Conservation (phyloP, 148 eudicot genomes). For the Chenopodium quinoa region DNA sequence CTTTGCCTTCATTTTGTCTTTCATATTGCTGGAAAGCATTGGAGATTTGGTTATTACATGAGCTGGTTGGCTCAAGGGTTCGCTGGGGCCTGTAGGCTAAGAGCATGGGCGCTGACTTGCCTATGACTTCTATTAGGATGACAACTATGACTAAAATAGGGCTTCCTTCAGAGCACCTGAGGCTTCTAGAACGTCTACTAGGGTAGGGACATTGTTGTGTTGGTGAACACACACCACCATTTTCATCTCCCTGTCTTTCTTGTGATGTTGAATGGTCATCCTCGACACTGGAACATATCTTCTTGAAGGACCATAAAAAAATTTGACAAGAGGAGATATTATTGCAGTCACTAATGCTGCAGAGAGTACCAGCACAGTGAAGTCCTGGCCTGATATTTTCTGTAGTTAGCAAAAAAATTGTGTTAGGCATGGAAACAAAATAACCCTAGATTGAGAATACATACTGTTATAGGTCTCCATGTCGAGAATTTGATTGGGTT, state of each 20-base stretch:
- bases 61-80: conserved; percentile 21
- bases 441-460: background rate
- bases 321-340: conserved; percentile 45
- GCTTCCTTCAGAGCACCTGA: conserved; percentile 39
- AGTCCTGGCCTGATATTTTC: conserved; percentile 46
- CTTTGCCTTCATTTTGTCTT: conserved; percentile 29
- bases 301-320: conserved; percentile 44
- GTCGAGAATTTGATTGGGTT: background rate
- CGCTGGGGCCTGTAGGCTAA: conserved; percentile 42
- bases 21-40: conserved; percentile 56
- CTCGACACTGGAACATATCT: conserved; percentile 30
- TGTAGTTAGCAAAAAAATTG: conserved; percentile 20
- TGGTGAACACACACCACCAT: conserved; percentile 55
- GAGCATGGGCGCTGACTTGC: conserved; percentile 53
- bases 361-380: conserved; percentile 44
- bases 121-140: conserved; percentile 54
- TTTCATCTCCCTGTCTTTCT: conserved; percentile 49
- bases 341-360: conserved; percentile 40
- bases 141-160: conserved; percentile 46
- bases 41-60: conserved; percentile 39
- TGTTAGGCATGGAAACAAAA: conserved; percentile 15
- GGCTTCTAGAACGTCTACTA: conserved; percentile 58
- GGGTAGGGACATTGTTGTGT: conserved; percentile 50
- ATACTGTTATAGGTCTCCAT: background rate
- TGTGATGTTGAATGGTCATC: conserved; percentile 59